Percentiles rank a stretch among this genome's conserved stretches.
These are phyloP conservation scores for Mastigamoeba balamuthi DNA, from an alignment of 78 protist genomes.

Conservation along the genomic window DNA sequence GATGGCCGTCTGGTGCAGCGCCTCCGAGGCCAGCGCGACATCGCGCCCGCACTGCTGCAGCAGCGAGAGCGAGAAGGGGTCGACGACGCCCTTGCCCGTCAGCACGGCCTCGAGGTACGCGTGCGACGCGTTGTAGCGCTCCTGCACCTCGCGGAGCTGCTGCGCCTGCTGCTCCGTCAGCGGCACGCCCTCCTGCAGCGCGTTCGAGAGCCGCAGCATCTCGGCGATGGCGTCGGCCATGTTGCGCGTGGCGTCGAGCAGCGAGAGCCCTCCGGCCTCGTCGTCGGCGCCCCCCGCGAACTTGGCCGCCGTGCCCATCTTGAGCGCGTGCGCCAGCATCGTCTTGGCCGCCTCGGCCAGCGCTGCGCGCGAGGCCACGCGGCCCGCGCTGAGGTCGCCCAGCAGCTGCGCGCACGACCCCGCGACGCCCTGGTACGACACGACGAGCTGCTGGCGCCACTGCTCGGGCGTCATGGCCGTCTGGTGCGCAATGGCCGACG, in stretches of 20 bases:
- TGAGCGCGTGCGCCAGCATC: constrained; percentile 17
- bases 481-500: no score
- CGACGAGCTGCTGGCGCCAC: not conserved
- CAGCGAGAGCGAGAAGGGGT: not conserved
- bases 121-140: not conserved
- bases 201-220: constrained; percentile 5
- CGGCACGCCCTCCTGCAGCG: constrained; percentile 31
- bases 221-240: constrained; percentile 13
- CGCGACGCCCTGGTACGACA: not conserved
- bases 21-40: no score
- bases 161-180: constrained; percentile 1
- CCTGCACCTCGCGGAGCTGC: not conserved
- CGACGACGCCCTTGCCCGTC: not conserved
- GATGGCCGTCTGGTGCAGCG: no score
- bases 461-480: not conserved
- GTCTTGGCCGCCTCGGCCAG: constrained; percentile 29
- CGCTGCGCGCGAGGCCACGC: constrained; percentile 9
- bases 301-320: constrained; percentile 3
- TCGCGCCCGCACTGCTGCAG: not conserved
- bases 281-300: constrained; percentile 7
- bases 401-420: not conserved
- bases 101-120: not conserved
- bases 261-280: constrained; percentile 1
- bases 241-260: constrained; percentile 24
- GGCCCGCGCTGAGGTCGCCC: constrained; percentile 27